These are phyloP conservation scores for Mucor plumbeus DNA, from an alignment of 371 early-diverging fungal genomes.

Conservation along the genomic window DNA sequence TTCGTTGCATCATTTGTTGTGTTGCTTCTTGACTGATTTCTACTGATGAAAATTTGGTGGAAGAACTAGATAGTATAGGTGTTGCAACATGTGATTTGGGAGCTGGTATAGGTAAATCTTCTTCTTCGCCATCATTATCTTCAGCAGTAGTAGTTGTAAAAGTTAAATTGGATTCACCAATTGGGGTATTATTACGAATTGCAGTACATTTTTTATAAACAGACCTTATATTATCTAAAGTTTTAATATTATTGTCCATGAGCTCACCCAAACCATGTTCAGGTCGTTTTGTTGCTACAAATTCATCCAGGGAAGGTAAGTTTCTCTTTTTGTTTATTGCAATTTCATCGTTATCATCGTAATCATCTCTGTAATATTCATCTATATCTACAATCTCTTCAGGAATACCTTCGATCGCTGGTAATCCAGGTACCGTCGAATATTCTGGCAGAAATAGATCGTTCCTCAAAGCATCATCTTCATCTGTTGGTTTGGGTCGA, in stretches of 20 bases:
- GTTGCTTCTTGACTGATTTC: conserved; percentile 61
- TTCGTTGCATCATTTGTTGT: conserved; percentile 64
- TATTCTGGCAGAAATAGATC: conserved; percentile 65
- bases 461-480: conserved; percentile 38
- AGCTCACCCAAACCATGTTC: conserved; percentile 55
- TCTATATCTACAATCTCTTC: conserved; percentile 18
- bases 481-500: conserved; percentile 41
- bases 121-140: neutral
- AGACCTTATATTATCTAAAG: conserved; percentile 65
- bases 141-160: too few species aligned
- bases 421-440: conserved; percentile 44
- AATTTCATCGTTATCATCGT: neutral
- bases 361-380: conserved; percentile 12
- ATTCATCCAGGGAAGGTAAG: conserved; percentile 49
- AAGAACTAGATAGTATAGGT: conserved; percentile 29
- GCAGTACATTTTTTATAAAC: conserved; percentile 74
- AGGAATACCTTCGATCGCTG: conserved; percentile 37
- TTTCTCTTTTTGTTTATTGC: neutral
- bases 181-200: conserved; percentile 55
- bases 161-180: neutral
- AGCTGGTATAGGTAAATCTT: neutral
- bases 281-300: conserved; percentile 56
- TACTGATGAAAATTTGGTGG: conserved; percentile 37
- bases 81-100: neutral
- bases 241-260: conserved; percentile 67